A percentile compares a stretch with the other conserved stretches of the same genome.
phyloP scores from a whole-genome alignment of 2,329 filamentous ascomycete genomes.

The Aspergillus pseudotamarii region DNA sequence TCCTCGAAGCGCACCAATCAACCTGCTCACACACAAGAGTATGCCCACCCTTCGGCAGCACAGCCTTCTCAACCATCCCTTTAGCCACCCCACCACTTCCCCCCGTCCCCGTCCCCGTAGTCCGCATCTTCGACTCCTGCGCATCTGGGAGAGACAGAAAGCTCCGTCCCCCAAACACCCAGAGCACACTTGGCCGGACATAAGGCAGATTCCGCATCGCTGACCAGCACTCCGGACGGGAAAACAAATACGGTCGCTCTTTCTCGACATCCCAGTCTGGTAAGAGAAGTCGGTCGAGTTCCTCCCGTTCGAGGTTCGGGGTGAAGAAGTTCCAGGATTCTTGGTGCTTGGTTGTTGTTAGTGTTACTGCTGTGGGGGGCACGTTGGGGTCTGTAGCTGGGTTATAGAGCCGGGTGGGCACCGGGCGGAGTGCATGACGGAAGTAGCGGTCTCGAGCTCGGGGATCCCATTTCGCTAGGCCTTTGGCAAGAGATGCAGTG shows the following conservation, averaged over 20 bases:
- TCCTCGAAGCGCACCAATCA: slow-evolving; percentile 20
- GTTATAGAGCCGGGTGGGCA: slow-evolving; percentile 21
- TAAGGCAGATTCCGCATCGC: slow-evolving; percentile 23
- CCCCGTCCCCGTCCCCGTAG: slow-evolving; percentile 24
- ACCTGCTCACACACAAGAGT: slow-evolving; percentile 21
- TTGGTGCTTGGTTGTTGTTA: slow-evolving; percentile 24
- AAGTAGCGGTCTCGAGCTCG: slow-evolving; percentile 1
- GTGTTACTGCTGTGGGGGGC: slow-evolving; percentile 15
- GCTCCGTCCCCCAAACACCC: slow-evolving; percentile 24
- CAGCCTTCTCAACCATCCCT: slow-evolving; percentile 22
- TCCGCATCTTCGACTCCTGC: slow-evolving; percentile 22
- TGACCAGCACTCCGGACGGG: slow-evolving; percentile 21
- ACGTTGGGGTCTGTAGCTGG: slow-evolving; percentile 8
- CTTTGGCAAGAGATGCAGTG: not conserved
- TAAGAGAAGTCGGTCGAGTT: slow-evolving; percentile 15
- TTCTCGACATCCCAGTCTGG: slow-evolving; percentile 20
- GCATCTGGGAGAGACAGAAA: slow-evolving; percentile 15
- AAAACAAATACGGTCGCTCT: slow-evolving; percentile 15
- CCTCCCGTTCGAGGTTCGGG: slow-evolving; percentile 17
- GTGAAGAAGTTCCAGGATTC: slow-evolving; percentile 14
- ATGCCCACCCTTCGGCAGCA: slow-evolving; percentile 15
- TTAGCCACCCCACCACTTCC: slow-evolving; percentile 25
- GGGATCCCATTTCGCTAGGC: not conserved
- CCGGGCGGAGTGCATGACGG: not conserved
- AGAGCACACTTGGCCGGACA: slow-evolving; percentile 28